These are phyloP conservation scores for Teratosphaeria epicoccoides DNA, from an alignment of 2,329 filamentous ascomycete species.

Conservation along the genomic window DNA sequence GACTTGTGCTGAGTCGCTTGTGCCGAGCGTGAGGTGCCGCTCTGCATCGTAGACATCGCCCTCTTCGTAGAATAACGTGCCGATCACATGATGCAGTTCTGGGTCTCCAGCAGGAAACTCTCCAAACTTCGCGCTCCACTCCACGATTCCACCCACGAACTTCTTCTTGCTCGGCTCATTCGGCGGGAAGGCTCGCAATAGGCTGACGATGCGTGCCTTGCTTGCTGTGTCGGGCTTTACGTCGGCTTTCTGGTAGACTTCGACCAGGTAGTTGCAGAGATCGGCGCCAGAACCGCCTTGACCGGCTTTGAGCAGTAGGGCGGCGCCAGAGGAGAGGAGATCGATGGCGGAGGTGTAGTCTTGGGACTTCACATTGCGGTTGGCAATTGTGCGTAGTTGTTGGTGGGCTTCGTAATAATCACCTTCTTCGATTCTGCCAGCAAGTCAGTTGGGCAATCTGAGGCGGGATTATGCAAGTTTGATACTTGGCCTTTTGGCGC, in stretches of 20 bases:
- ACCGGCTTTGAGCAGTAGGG: constrained; percentile 78
- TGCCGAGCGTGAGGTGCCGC: constrained; percentile 77
- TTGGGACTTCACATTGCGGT: constrained; percentile 78
- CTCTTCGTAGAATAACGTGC: constrained; percentile 81
- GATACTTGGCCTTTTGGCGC: constrained; percentile 65
- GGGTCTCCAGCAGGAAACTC: constrained; percentile 86
- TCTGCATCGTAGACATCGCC: constrained; percentile 91
- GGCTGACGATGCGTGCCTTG: constrained; percentile 64
- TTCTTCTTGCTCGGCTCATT: constrained; percentile 88
- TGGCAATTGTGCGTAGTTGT: constrained; percentile 89
- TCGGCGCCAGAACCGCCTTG: constrained; percentile 91
- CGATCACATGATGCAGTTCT: constrained; percentile 86
- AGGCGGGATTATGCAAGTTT: background rate
- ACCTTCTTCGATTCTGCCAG: constrained; percentile 66
- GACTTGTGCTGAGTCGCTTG: constrained; percentile 72
- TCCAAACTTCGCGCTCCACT: constrained; percentile 79
- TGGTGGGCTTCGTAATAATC: constrained; percentile 98
- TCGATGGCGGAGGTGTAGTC: constrained; percentile 82
- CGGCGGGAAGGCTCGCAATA: constrained; percentile 67
- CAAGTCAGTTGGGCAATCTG: constrained; percentile 2
- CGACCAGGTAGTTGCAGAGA: constrained; percentile 73
- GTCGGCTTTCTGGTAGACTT: constrained; percentile 82
- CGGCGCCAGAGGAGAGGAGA: constrained; percentile 72
- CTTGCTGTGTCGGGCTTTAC: constrained; percentile 63
- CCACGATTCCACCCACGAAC: constrained; percentile 76